Evolutionary conservation across 2,329 filamentous ascomycete genomes (phyloP).

Genomic region (Penicillium expansum): DNA sequence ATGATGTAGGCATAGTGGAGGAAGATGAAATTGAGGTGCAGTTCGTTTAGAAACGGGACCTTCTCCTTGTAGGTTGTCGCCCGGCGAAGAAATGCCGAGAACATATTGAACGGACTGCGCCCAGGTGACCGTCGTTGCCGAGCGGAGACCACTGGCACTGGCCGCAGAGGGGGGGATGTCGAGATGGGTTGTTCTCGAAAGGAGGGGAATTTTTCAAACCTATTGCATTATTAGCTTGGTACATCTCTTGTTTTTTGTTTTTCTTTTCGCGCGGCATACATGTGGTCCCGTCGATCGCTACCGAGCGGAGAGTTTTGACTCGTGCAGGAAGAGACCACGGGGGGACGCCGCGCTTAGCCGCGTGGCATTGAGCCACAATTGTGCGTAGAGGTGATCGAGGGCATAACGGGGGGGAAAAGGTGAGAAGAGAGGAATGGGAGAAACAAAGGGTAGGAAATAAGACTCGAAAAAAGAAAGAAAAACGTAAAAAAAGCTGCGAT

Average conservation of each 20-base stretch:
- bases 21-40: slow-evolving; percentile 47
- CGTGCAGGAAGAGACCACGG: slow-evolving; percentile 8
- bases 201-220: slow-evolving; percentile 20
- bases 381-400: neutral
- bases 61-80: slow-evolving; percentile 29
- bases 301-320: slow-evolving; percentile 15
- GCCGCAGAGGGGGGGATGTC: slow-evolving; percentile 2
- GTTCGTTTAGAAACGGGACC: slow-evolving; percentile 37
- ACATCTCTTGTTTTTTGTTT: neutral
- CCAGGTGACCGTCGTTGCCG: slow-evolving; percentile 12
- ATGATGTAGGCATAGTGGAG: slow-evolving; percentile 73
- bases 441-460: neutral
- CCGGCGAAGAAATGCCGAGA: slow-evolving; percentile 25
- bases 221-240: slow-evolving; percentile 5
- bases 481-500: neutral
- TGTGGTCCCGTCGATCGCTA: slow-evolving; percentile 22
- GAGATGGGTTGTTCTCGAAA: slow-evolving; percentile 12
- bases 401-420: slow-evolving; percentile 3
- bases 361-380: slow-evolving; percentile 20
- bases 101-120: slow-evolving; percentile 27
- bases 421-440: neutral
- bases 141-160: slow-evolving; percentile 9
- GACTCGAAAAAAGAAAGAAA: neutral
- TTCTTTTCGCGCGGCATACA: slow-evolving; percentile 12
- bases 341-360: slow-evolving; percentile 16